Conservation (phyloP, 352 stramenopile genomes). For the Globisporangium alternatum region DNA sequence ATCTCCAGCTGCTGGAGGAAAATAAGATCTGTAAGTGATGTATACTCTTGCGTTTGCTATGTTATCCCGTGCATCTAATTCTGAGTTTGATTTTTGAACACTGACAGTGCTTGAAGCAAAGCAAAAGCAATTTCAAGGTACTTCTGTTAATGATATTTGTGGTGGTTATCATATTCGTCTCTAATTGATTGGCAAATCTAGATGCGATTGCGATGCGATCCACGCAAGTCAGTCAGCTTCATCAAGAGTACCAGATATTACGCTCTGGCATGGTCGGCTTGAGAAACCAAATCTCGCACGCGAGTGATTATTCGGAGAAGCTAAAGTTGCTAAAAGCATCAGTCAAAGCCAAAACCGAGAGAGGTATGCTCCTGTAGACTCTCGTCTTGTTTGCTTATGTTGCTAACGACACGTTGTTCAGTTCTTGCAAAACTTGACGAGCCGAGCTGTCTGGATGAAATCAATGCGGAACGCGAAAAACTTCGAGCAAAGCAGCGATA, state of each 20-base stretch:
- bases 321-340: conserved; percentile 18
- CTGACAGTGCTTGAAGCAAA: conserved; percentile 40
- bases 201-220: conserved; percentile 33
- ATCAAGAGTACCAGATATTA: conserved; percentile 28
- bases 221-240: conserved; percentile 30
- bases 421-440: conserved; percentile 16
- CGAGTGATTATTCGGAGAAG: conserved; percentile 20
- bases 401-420: not conserved
- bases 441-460: conserved; percentile 20
- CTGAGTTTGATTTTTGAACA: conserved; percentile 7
- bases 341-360: conserved; percentile 18
- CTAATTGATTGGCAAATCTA: conserved; percentile 9
- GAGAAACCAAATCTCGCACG: conserved; percentile 25
- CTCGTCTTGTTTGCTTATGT: not conserved
- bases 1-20: conserved; percentile 40
- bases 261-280: conserved; percentile 31
- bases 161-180: too few species aligned
- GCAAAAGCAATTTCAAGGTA: conserved; percentile 39
- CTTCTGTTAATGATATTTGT: too few species aligned
- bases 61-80: not conserved
- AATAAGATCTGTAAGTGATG: conserved; percentile 34
- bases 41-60: not conserved
- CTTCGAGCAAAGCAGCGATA: conserved; percentile 41
- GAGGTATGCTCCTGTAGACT: conserved; percentile 11
- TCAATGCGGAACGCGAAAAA: conserved; percentile 34